Percentiles rank a stretch among this genome's conserved stretches.
These are phyloP conservation scores for Corchorus olitorius DNA, from an alignment of 345 rosid genomes.

Conservation along the genomic window DNA sequence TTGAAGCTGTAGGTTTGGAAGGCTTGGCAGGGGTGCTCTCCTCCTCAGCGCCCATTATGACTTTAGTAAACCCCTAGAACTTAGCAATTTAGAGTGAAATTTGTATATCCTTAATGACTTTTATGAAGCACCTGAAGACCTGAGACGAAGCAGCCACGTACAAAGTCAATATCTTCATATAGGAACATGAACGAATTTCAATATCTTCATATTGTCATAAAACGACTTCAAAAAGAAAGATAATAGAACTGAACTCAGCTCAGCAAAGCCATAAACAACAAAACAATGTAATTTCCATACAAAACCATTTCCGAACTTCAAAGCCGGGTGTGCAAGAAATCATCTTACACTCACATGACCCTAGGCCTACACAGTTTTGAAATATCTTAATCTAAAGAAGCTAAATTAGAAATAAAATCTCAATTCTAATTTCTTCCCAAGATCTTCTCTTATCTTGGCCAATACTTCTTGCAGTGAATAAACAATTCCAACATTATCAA, in stretches of 20 bases:
- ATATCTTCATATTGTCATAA: background rate
- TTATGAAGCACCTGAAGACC: conserved; percentile 32
- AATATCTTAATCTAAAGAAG: background rate
- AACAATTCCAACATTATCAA: background rate
- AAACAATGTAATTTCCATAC: no score
- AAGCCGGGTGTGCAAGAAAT: background rate
- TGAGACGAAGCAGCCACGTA: conserved; percentile 11
- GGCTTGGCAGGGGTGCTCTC: conserved; percentile 68
- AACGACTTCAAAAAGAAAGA: background rate
- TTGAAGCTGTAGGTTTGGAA: conserved; percentile 69
- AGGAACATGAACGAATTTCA: background rate
- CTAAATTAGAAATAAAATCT: background rate
- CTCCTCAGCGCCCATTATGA: conserved; percentile 76
- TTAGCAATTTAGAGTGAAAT: conserved; percentile 22
- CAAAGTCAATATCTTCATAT: background rate
- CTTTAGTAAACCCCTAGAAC: conserved; percentile 8
- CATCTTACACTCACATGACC: background rate
- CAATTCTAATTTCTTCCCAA: background rate
- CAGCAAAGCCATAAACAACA: background rate
- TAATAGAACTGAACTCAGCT: background rate
- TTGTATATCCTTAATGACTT: conserved; percentile 6
- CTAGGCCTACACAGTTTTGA: background rate
- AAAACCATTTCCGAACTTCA: background rate
- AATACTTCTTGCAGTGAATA: background rate
- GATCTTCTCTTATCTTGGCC: background rate